Base-by-base conservation (phyloP, 768 basidiomycete genomes). In the Basidioascus undulatus region DNA sequence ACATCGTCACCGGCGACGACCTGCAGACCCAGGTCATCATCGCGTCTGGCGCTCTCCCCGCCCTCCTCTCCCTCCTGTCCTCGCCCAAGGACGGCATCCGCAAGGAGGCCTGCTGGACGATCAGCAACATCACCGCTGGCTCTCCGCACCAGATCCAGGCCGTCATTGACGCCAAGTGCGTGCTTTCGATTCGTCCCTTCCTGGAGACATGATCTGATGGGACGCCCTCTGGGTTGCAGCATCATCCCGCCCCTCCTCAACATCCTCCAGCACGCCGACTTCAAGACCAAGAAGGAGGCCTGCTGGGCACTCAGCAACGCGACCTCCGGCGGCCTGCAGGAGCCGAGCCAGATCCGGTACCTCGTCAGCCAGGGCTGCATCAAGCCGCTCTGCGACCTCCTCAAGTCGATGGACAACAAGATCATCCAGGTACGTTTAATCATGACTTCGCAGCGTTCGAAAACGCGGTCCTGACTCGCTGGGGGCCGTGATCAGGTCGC, bases 221-320 rank as follows among this genome's bases (percentile, higher is more conserved):
- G 23, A 9, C 55, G 55, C 44, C 56, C 58, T n/a, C n/a, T n/a
- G n/a, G n/a, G n/a, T n/a, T n/a, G n/a, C n/a, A n/a, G n/a, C 55
- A 86, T 98, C 54, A 74, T 96, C 44, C 89, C 89, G 37, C 89
- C 89, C 45, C 74, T 98, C 47, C 87, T 98, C 67, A 92, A 94
- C 64, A 94, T 96, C 52, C 75, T 98, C 42, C 74, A 76, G 55
- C 76, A 92, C 53, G 89, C 89, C 39, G 92, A 98, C 62, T 96
- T 98, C 70, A 96, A 94, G 67, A 94, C 92, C 35, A 75, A 82
- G 59, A 98, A 98, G 62, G 92, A 98, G 61, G 92, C 92, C 2
- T 98, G 87, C 65, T 98, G 92, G 92, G 92, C 92, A 9, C 83
- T 98, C 51, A 92, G 86, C 32, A 98, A 98, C 59, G 92, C 92